Evolutionary conservation across 2,329 filamentous ascomycete species (phyloP).

Genomic region (Cucurbitaria berberidis): DNA sequence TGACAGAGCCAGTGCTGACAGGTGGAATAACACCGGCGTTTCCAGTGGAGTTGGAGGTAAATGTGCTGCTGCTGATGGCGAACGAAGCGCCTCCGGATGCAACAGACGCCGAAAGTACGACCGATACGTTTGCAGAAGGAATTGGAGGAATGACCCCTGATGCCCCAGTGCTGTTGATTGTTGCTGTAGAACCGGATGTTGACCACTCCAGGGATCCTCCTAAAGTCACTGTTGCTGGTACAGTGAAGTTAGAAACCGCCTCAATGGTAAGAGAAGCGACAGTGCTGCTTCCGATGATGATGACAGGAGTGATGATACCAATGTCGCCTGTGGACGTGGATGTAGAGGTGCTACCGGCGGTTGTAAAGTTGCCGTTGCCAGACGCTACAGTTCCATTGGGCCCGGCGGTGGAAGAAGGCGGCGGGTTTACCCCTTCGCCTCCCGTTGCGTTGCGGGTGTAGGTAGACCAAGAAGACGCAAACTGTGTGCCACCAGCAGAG

Average conservation of each 20-base stretch:
- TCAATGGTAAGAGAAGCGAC: background rate
- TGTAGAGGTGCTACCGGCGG: constrained; percentile 1
- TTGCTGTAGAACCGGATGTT: constrained; percentile 7
- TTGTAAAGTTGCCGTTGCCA: background rate
- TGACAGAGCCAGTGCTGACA: background rate
- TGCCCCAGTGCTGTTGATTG: constrained; percentile 11
- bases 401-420: constrained; percentile 5
- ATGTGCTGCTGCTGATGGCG: constrained; percentile 4
- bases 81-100: constrained; percentile 3
- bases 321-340: constrained; percentile 9
- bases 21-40: constrained; percentile 11
- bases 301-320: constrained; percentile 8
- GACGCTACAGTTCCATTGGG: background rate
- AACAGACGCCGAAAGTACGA: background rate
- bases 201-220: background rate
- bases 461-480: constrained; percentile 5
- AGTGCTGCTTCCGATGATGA: constrained; percentile 9
- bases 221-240: background rate
- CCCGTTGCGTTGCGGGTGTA: constrained; percentile 17
- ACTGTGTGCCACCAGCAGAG: constrained; percentile 7
- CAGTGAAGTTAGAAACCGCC: constrained; percentile 1
- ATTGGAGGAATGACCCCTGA: constrained; percentile 16
- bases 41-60: constrained; percentile 13
- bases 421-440: constrained; percentile 13
- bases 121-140: constrained; percentile 4